These are phyloP conservation scores for sorghum (Sorghum bicolor) DNA, from an alignment of 176 grass and related monocot species.

Conservation along the genomic window DNA sequence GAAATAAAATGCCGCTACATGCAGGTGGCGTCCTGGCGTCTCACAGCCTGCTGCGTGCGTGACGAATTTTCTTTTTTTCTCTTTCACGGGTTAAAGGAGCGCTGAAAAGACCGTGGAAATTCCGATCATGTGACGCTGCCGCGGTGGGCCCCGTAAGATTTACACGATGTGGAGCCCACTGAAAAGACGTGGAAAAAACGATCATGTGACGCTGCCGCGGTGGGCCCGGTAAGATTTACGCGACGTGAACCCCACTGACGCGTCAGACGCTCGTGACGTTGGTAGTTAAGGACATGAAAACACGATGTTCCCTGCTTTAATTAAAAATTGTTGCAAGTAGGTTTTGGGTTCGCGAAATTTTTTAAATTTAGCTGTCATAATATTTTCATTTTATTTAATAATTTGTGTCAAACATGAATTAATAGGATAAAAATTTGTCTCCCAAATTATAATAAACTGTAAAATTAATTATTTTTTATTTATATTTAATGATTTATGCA, in stretches of 20 bases:
- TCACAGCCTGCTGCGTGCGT: not conserved
- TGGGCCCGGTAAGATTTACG: not conserved
- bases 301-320: not conserved
- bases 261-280: not conserved
- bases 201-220: no score
- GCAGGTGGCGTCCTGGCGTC: not conserved
- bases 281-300: not conserved
- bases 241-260: not conserved
- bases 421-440: no score
- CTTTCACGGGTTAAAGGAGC: not conserved
- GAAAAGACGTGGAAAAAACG: not conserved
- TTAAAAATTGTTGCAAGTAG: not conserved
- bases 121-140: not conserved
- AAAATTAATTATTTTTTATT: no score
- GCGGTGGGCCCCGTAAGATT: rapidly evolving
- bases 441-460: no score
- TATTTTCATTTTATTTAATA: no score
- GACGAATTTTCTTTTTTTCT: not conserved
- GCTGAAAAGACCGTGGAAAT: not conserved
- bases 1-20: not conserved
- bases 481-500: no score
- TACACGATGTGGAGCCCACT: not conserved
- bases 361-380: no score
- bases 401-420: no score
- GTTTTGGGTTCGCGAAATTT: no score